Conservation (phyloP, 1,284 basidiomycete genomes). For the Trichosporon sp. region DNA sequence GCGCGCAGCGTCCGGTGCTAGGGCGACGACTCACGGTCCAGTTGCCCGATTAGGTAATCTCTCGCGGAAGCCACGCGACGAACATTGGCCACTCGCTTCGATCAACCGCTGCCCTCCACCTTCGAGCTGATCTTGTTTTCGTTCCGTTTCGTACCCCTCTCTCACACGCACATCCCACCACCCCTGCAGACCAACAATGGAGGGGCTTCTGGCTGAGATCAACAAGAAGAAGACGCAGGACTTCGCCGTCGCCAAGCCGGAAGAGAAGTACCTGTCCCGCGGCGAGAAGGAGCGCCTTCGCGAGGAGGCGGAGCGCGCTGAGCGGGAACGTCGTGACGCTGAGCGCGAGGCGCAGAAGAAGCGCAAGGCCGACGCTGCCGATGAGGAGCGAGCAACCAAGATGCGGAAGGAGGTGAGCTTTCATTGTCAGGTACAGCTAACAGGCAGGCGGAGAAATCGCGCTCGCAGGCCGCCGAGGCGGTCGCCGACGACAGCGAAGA, state of each 20-base stretch:
- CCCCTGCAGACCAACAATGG: conserved; percentile 29
- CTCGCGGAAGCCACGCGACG: background rate
- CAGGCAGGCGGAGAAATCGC: conserved; percentile 26
- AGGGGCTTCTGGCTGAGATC: conserved; percentile 62
- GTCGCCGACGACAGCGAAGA: conserved; percentile 51
- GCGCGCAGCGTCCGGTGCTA: background rate
- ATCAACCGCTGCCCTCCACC: background rate
- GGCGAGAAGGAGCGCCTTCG: conserved; percentile 60
- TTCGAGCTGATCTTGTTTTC: background rate
- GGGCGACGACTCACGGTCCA: background rate
- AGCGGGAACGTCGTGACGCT: conserved; percentile 39
- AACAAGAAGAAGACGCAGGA: conserved; percentile 75
- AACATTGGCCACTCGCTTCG: conserved; percentile 2
- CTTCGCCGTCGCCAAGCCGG: conserved; percentile 46
- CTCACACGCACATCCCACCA: background rate
- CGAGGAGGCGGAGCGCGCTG: conserved; percentile 61
- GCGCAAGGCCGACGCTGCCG: conserved; percentile 48
- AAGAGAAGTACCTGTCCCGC: conserved; percentile 78
- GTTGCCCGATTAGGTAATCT: background rate
- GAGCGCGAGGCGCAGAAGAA: conserved; percentile 47
- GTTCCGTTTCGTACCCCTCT: background rate
- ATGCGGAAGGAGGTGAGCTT: conserved; percentile 44
- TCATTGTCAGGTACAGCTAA: background rate
- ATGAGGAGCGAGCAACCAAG: conserved; percentile 24
- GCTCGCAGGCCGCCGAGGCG: conserved; percentile 35